Base-by-base conservation (phyloP, 2,329 filamentous ascomycete species). In the Capronia coronata region DNA sequence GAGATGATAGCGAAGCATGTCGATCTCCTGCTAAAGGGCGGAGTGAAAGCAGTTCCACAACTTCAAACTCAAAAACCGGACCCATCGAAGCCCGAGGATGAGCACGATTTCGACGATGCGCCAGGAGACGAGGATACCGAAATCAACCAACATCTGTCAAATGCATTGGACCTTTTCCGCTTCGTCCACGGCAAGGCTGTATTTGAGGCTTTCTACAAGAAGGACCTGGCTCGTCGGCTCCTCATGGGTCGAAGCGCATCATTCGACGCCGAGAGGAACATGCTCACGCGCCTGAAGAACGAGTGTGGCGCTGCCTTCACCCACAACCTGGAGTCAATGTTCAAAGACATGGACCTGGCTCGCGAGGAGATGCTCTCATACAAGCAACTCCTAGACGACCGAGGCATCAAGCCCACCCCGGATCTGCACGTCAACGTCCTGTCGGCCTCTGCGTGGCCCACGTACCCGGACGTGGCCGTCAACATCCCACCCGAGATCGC, bases 1-100 rank as follows among this genome's bases (percentile, higher is more conserved):
- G 93, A 98, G 71, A 95, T 97, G 90, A 94, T 96, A 60, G 94
- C 93, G 23, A 97, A 96, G 68, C 90, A 97, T 62, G 86, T 98
- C 54, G 93, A 98, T 67, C 77, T 86, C 71, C 75, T 98, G 16
- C 77, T 98, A 25, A 83, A 89, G 48, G 88, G 88, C 43, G 94
- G 93, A 1, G 76, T 91, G 40, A 97, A 94, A 66, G 84, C 85
- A 0, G 78, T 94, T 7, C 87, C 87, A 1, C 76, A 81, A 38
- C 78, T 80, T 18, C 73, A 91, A 1, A 79, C 82, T 1, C 60
- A 64, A 7, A 64, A 64, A 30, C 58, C 62, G 10, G 80, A 84
- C 58, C 66, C 67, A 32, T 78, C 78, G 54, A 71, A 71, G 34
- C 77, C 78, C 9, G 80, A 80, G 63, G 79, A 76, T 60, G 76